These are phyloP conservation scores for Spinacia oleracea DNA, from an alignment of 179 eudicot genomes.

Conservation along the genomic window DNA sequence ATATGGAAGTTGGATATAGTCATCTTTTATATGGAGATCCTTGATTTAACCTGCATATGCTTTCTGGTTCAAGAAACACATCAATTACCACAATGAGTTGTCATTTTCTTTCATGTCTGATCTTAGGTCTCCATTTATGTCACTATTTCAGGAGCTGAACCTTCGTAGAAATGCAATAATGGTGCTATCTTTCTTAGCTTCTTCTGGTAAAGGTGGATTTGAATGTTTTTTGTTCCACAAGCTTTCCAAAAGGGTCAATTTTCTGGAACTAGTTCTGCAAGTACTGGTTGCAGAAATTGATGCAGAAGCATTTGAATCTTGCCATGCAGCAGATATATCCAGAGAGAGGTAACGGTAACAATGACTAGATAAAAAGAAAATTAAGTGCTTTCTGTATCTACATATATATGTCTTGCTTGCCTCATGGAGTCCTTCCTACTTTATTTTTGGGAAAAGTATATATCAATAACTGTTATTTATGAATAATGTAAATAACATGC, in stretches of 20 bases:
- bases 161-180: slow-evolving; percentile 58
- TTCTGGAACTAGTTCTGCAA: slow-evolving; percentile 56
- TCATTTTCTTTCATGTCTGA: not conserved
- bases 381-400: not conserved
- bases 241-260: slow-evolving; percentile 44
- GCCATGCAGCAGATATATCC: slow-evolving; percentile 43
- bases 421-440: not conserved
- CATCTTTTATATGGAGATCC: not conserved
- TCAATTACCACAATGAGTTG: not conserved
- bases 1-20: not conserved
- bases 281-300: slow-evolving; percentile 65
- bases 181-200: slow-evolving; percentile 69
- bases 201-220: slow-evolving; percentile 66
- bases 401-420: slow-evolving; percentile 1
- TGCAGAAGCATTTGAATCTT: slow-evolving; percentile 48
- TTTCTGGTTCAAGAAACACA: not conserved
- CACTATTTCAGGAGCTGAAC: slow-evolving; percentile 58
- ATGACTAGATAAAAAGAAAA: not conserved
- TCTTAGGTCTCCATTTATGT: not conserved
- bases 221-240: slow-evolving; percentile 59
- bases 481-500: too few species aligned
- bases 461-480: too few species aligned
- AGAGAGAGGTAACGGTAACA: slow-evolving; percentile 74
- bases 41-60: not conserved
- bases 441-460: too few species aligned